phyloP scores from a whole-genome alignment of 2,329 filamentous ascomycete species.

The Aspergillus sp. region DNA sequence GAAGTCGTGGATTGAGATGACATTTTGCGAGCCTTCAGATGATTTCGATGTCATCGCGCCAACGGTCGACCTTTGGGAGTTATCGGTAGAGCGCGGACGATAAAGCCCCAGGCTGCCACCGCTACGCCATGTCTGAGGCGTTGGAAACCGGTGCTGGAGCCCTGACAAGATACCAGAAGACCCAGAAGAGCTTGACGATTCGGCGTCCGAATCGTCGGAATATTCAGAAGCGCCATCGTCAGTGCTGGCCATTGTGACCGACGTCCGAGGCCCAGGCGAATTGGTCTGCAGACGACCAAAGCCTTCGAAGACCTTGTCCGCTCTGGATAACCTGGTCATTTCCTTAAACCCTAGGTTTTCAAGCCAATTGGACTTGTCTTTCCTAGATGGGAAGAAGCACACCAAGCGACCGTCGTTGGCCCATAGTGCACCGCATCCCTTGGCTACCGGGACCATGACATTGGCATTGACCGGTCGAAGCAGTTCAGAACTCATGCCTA shows the following conservation, averaged over 20 bases:
- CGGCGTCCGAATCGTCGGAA: conserved; percentile 59
- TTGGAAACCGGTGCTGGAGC: conserved; percentile 51
- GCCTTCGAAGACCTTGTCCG: conserved; percentile 61
- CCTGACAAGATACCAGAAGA: conserved; percentile 48
- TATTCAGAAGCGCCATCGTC: conserved; percentile 49
- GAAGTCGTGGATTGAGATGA: conserved; percentile 73
- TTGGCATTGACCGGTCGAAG: conserved; percentile 60
- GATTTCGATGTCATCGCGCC: conserved; percentile 56
- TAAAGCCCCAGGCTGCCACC: conserved; percentile 56
- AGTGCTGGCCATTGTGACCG: conserved; percentile 44
- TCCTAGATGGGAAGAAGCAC: conserved; percentile 59
- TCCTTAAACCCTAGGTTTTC: conserved; percentile 52
- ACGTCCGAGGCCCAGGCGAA: conserved; percentile 50
- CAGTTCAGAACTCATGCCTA: conserved; percentile 54
- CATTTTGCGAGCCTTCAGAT: conserved; percentile 60
- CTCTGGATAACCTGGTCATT: conserved; percentile 50
- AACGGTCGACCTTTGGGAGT: conserved; percentile 56
- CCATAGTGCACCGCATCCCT: conserved; percentile 61
- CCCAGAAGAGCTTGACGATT: conserved; percentile 57
- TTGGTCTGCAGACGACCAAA: conserved; percentile 61
- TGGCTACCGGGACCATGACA: conserved; percentile 64
- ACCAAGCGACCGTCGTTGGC: conserved; percentile 59
- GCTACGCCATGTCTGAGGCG: conserved; percentile 56
- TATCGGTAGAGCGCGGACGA: conserved; percentile 52
- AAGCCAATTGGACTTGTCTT: conserved; percentile 53